Evolutionary conservation across 768 basidiomycete genomes (phyloP).

Genomic region (Rhodosporidiobolus sp.): DNA sequence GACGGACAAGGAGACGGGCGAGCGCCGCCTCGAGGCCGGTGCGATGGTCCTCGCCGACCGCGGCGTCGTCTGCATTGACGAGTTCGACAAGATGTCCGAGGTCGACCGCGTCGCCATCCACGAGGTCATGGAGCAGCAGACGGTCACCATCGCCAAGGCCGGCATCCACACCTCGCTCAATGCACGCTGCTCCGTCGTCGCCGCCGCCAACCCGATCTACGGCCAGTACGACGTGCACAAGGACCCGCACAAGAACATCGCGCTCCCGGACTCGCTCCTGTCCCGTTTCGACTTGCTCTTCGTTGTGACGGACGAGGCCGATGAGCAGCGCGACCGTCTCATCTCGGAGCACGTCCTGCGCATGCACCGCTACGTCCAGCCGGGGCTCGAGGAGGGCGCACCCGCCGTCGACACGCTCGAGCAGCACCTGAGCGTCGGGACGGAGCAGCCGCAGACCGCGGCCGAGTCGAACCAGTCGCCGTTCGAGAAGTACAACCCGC

Average conservation of each 20-base stretch:
- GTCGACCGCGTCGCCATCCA: constrained; percentile 98
- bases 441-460: constrained; percentile 44
- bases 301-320: constrained; percentile 96
- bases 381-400: constrained; percentile 88
- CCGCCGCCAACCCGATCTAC: constrained; percentile 97
- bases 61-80: constrained; percentile 98
- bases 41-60: constrained; percentile 99
- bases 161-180: constrained; percentile 98
- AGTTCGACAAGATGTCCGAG: constrained; percentile 99
- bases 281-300: constrained; percentile 99
- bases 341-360: constrained; percentile 97
- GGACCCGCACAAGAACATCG: constrained; percentile 98
- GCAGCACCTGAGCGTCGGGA: constrained; percentile 84
- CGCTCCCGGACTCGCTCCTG: constrained; percentile 91
- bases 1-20: constrained; percentile 92
- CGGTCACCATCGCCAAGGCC: constrained; percentile 98
- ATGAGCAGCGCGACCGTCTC: constrained; percentile 84
- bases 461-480: constrained; percentile 52
- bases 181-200: constrained; percentile 94
- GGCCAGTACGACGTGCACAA: constrained; percentile 99
- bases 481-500: constrained; percentile 94
- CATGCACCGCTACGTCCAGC: constrained; percentile 93
- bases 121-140: constrained; percentile 98
- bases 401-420: constrained; percentile 81
- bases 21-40: constrained; percentile 92